Percentiles rank a stretch among this genome's conserved stretches.
Conservation (phyloP, 164 flowering plant genomes). For the Litsea cubeba region DNA sequence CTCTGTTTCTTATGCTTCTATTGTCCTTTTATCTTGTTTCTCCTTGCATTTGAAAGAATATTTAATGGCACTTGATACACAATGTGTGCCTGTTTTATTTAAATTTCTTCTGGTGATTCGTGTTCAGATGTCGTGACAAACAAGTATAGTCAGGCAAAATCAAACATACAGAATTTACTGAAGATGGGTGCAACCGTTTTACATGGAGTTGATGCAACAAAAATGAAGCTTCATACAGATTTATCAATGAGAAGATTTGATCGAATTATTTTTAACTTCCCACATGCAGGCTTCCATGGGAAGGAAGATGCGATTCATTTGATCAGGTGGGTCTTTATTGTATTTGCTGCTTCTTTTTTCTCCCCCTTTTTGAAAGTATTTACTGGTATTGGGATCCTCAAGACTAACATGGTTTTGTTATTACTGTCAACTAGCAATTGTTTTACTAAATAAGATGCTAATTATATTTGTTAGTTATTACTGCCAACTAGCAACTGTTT, state of each 20-base stretch:
- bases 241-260: slow-evolving; percentile 37
- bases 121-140: neutral
- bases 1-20: neutral
- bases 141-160: slow-evolving; percentile 37
- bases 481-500: neutral
- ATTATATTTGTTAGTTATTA: too few species aligned
- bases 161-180: slow-evolving; percentile 32
- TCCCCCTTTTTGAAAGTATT: too few species aligned
- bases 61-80: neutral
- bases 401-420: too few species aligned
- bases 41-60: neutral
- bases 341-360: neutral
- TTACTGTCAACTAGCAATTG: neutral
- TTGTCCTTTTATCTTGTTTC: neutral
- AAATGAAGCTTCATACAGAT: slow-evolving; percentile 35
- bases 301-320: slow-evolving; percentile 28
- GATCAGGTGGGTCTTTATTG: slow-evolving; percentile 28
- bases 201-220: slow-evolving; percentile 53
- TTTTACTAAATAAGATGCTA: neutral
- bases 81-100: neutral
- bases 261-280: slow-evolving; percentile 41
- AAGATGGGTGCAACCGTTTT: slow-evolving; percentile 34
- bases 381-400: too few species aligned
- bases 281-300: slow-evolving; percentile 64
- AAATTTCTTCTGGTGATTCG: neutral